Conservation (phyloP, 305 asterid genomes). For the Stenogyne calaminthoides region DNA sequence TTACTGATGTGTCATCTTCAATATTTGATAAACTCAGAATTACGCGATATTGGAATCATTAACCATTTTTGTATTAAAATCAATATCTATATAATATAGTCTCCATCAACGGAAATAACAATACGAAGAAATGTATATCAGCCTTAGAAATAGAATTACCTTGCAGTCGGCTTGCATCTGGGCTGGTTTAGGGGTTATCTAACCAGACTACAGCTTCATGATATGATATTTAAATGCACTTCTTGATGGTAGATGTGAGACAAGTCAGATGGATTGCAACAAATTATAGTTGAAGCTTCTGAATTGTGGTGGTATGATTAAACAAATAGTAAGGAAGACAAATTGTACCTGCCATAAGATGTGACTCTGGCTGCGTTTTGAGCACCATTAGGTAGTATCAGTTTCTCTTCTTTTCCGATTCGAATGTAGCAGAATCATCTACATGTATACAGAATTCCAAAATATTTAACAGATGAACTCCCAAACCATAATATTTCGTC, state of each 20-base stretch:
- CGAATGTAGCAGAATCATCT: conserved; percentile 71
- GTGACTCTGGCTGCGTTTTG: conserved; percentile 77
- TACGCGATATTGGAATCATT: conserved; percentile 69
- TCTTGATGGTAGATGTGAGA: conserved; percentile 72
- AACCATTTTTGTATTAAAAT: conserved; percentile 24
- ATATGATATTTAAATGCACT: conserved; percentile 97
- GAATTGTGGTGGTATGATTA: too few species aligned
- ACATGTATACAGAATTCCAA: too few species aligned
- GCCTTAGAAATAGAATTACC: conserved; percentile 44
- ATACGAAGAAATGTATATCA: conserved; percentile 20
- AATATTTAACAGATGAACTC: conserved; percentile 65
- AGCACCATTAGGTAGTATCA: conserved; percentile 61
- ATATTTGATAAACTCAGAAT: conserved; percentile 80
- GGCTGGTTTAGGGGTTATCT: conserved; percentile 53
- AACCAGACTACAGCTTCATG: conserved; percentile 45
- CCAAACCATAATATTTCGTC: conserved; percentile 91
- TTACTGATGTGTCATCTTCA: conserved; percentile 75
- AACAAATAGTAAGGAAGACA: not conserved
- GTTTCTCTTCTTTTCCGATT: conserved; percentile 80
- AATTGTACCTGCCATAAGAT: conserved; percentile 82
- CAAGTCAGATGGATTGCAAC: conserved; percentile 52
- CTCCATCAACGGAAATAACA: not conserved
- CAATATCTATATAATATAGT: not conserved
- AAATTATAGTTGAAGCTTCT: conserved; percentile 29
- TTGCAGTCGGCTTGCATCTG: too few species aligned